Evolutionary conservation across 176 grass and related monocot species (phyloP), one percentile per base, ranked within the genome.

Genomic region (Rhipidocladum racemiflorum): DNA sequence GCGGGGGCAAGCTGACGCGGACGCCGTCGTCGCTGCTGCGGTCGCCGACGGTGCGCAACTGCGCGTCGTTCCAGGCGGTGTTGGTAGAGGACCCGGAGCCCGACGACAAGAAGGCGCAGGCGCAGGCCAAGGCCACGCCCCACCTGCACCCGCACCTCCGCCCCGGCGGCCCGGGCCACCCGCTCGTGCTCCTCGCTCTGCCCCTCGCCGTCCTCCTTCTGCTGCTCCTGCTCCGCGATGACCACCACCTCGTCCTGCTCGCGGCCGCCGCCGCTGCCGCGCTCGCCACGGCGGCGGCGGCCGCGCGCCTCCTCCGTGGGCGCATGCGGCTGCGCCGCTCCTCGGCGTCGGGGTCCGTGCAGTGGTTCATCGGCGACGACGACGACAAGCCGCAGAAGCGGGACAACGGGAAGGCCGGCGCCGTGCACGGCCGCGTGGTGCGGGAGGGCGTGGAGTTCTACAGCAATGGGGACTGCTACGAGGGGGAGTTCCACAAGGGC

Each of bases 21-120:
- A 97, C 91, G 25, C 89, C 91, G 1, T 97, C 94, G 3, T 97
- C 94, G 53, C 91, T 94, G 38, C 87, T 94, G 39, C 91, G 94
- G 30, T 97, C 94, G 38, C 89, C 94, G 20, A 94, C 91, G 30
- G 61, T 94, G 65, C 94, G 89, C 35, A 91, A 92, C 84, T 89
- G 82, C 77, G 45, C 83, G 27, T 89, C 86, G 42, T 91, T 92
- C 85, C 85, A 87, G 78, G 77, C 83, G 18, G 89, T 90, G 12
- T 85, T 91, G 4, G 84, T 87, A 1, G 88, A 87, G 83, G 79
- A 86, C 87, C 80, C 75, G 15, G 88, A 97, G 68, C 89, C 84
- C 40, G 88, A 91, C 69, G 76, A 93, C 79, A 87, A 92, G 68
- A 73, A 89, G 70, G 59, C 63, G 21, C 71, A 85, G 28, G 67